Evolutionary conservation across 2,329 filamentous ascomycete species (phyloP).

Genomic region (Talaromyces verruculosus): DNA sequence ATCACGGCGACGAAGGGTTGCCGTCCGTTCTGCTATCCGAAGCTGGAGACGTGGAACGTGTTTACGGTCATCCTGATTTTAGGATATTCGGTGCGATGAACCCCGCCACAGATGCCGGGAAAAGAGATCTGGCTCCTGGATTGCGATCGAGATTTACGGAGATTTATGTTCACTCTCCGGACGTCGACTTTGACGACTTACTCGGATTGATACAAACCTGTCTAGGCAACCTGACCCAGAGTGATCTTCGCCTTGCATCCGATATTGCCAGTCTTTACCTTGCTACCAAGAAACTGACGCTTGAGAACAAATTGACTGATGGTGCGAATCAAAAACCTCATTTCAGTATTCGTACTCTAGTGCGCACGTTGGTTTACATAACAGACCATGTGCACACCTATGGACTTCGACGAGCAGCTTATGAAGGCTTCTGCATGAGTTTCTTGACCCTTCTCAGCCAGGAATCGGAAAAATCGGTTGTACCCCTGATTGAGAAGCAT

Average conservation of each 20-base stretch:
- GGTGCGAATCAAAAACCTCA: slow-evolving; percentile 94
- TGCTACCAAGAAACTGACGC: slow-evolving; percentile 77
- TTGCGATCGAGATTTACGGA: slow-evolving; percentile 93
- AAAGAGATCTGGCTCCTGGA: slow-evolving; percentile 85
- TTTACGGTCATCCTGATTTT: slow-evolving; percentile 87
- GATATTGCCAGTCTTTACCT: slow-evolving; percentile 87
- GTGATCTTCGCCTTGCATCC: slow-evolving; percentile 70
- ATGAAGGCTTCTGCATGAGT: slow-evolving; percentile 97
- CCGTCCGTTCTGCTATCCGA: slow-evolving; percentile 90
- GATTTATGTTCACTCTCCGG: slow-evolving; percentile 87
- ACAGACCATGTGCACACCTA: slow-evolving; percentile 80
- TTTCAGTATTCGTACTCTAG: slow-evolving; percentile 92
- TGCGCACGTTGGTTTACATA: slow-evolving; percentile 84
- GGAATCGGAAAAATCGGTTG: slow-evolving; percentile 74
- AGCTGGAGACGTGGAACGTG: slow-evolving; percentile 86
- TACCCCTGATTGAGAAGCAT: slow-evolving; percentile 76
- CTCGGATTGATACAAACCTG: slow-evolving; percentile 87
- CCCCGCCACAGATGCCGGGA: slow-evolving; percentile 94
- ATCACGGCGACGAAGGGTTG: slow-evolving; percentile 65
- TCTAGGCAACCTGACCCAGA: slow-evolving; percentile 68
- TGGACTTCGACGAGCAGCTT: slow-evolving; percentile 79
- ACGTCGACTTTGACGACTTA: slow-evolving; percentile 81
- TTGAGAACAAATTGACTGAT: slow-evolving; percentile 83
- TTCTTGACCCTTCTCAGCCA: slow-evolving; percentile 86
- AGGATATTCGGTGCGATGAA: slow-evolving; percentile 99